Evolutionary conservation across 495 filamentous ascomycete species (phyloP).

Genomic region (Daldinia vernicosa): DNA sequence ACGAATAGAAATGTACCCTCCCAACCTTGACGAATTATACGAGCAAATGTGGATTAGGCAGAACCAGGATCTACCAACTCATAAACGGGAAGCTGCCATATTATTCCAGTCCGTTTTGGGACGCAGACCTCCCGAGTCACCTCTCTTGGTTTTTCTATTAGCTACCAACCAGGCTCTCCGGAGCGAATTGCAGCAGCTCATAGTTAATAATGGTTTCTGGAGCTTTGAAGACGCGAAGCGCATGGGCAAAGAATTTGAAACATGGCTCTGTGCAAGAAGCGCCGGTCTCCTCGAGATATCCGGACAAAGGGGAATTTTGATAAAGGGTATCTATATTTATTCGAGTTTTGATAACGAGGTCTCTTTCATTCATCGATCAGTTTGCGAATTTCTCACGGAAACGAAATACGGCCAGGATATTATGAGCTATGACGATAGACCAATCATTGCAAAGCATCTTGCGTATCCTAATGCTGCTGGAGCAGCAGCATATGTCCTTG

Average conservation of each 20-base stretch:
- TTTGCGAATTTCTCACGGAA: neutral
- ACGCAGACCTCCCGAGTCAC: neutral
- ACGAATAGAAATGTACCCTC: neutral
- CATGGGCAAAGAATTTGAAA: neutral
- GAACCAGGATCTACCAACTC: neutral
- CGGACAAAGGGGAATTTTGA: too few relatives aligned
- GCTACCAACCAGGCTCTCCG: neutral
- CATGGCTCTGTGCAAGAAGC: neutral
- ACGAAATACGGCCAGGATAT: neutral
- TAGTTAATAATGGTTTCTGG: neutral
- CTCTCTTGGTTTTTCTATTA: neutral
- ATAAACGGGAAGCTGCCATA: neutral
- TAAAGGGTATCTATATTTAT: too few relatives aligned
- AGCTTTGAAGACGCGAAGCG: neutral
- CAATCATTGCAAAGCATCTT: neutral
- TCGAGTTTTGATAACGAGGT: neutral
- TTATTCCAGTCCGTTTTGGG: neutral
- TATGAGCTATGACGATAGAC: neutral
- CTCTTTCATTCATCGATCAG: neutral
- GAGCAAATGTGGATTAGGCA: neutral
- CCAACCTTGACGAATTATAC: neutral
- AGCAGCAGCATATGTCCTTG: neutral
- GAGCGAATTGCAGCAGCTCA: neutral
- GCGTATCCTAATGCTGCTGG: neutral
- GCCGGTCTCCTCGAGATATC: neutral